Percentiles rank a stretch among this genome's conserved stretches.
phyloP scores from a whole-genome alignment of 805 yeast genomes.

The Wickerhamomyces mucosus region DNA sequence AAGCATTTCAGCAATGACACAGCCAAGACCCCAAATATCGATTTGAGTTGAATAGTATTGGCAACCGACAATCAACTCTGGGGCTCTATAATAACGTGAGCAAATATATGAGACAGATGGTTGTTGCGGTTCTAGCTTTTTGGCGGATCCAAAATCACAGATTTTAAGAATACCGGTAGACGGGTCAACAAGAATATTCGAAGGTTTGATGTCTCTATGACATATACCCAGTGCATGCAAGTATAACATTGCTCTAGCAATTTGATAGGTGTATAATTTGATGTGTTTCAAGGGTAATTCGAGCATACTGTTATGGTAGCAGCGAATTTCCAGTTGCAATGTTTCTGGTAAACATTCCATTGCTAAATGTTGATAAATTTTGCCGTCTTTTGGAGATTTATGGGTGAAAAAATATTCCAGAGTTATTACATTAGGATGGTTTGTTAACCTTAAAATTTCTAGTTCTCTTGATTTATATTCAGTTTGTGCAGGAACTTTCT shows the following conservation, averaged over 20 bases:
- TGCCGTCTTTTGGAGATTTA: slow-evolving; percentile 50
- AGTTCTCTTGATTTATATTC: slow-evolving; percentile 78
- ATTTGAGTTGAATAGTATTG: slow-evolving; percentile 81
- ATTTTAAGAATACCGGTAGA: slow-evolving; percentile 55
- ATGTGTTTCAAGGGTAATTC: slow-evolving; percentile 65
- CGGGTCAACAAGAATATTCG: slow-evolving; percentile 73
- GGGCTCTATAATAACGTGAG: slow-evolving; percentile 92
- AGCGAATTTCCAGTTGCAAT: slow-evolving; percentile 64
- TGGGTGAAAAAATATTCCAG: slow-evolving; percentile 66
- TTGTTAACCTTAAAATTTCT: slow-evolving; percentile 63
- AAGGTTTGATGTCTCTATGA: slow-evolving; percentile 80
- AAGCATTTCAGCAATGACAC: slow-evolving; percentile 91
- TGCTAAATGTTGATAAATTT: slow-evolving; percentile 69
- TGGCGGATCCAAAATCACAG: slow-evolving; percentile 83
- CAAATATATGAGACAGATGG: slow-evolving; percentile 95
- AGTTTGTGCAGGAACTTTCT: slow-evolving; percentile 80
- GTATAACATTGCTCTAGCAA: slow-evolving; percentile 76
- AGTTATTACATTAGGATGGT: slow-evolving; percentile 72
- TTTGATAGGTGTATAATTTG: slow-evolving; percentile 69
- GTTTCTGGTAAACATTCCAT: slow-evolving; percentile 86
- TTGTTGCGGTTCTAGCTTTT: slow-evolving; percentile 65
- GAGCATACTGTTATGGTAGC: slow-evolving; percentile 49
- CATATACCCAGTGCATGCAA: slow-evolving; percentile 73
- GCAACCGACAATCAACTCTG: slow-evolving; percentile 90
- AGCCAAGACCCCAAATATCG: slow-evolving; percentile 97